Base-by-base conservation (phyloP, 2,329 filamentous ascomycete species). In the Xylariaceae sp. region DNA sequence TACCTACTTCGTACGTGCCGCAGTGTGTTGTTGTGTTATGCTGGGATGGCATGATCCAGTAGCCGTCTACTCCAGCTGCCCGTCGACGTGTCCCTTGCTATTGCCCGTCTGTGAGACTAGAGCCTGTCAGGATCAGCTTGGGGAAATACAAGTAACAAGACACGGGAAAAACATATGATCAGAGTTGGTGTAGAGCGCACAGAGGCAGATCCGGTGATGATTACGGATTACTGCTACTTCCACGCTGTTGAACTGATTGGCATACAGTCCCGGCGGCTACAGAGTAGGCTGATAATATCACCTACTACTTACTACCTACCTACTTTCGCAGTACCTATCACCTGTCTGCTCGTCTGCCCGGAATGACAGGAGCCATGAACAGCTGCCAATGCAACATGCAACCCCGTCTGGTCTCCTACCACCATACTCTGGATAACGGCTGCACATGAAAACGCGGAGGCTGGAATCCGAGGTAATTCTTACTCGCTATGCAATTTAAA, bases 1-100 rank as follows among this genome's bases (percentile, higher is more conserved):
- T 30, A 30, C 23, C 23, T 30, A 30, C 23, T 30, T 30, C 23
- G 4, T 30, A 30, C 62, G 63, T 63, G 58, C 58, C 56, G 59
- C 50, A 59, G 61, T 61, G 61, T 63, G 34, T 59, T 59, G 58
- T 53, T 59, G 56, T 61, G 23, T n/a, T 51, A 50, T 51, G 49
- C 55, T 61, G 56, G 56, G 60, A 62, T 61, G 56, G 58, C 52
- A 60, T 58, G 54, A 56, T 57, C 58, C 56, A 54, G 60, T 48
- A 58, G 30, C n/a, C 3, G 34, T 55, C 56, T 50, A 61, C 51
- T 61, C 56, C 54, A 58, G 62, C 54, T 55, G 59, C 54, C 42
- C 53, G 56, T 48, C 55, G 58, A 62, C 56, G 59, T 63, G 62
- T 62, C 57, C 57, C 15, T 54, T 54, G 51, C 52, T 55, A 30